These are phyloP conservation scores for Petunia hybrid DNA, from an alignment of 305 asterid species.

Conservation along the genomic window DNA sequence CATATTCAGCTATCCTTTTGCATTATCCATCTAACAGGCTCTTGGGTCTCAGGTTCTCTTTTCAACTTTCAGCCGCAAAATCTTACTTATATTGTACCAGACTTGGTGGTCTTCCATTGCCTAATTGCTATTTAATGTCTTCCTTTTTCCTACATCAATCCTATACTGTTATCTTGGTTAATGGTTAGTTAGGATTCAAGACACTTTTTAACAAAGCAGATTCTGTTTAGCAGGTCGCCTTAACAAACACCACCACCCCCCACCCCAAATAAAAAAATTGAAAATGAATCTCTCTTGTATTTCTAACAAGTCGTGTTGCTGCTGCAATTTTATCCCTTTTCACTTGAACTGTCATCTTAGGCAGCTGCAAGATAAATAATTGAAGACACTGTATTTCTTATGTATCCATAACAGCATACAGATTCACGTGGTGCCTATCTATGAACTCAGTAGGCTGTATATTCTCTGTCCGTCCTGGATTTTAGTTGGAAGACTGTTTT, in stretches of 20 bases:
- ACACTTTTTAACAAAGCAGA: background rate
- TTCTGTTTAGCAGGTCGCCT: too few species aligned
- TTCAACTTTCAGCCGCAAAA: background rate
- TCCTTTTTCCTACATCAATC: background rate
- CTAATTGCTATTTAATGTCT: too few species aligned
- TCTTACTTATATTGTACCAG: background rate
- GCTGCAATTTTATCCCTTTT: too few species aligned
- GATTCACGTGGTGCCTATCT: slow-evolving; percentile 16
- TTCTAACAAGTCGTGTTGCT: background rate
- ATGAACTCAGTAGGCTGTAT: background rate
- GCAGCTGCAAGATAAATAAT: background rate
- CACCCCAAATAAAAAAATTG: background rate
- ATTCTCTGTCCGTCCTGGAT: background rate
- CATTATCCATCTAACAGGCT: background rate
- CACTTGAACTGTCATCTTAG: background rate
- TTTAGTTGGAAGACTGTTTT: background rate
- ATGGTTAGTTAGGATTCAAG: background rate
- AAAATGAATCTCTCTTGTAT: background rate
- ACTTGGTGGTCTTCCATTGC: background rate
- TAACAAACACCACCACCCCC: background rate
- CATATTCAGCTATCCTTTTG: background rate
- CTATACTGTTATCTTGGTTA: background rate
- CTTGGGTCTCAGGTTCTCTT: background rate
- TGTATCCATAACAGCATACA: background rate
- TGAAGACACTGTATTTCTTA: background rate